These are phyloP conservation scores for Aureobasidium mangrovei DNA, from an alignment of 2,329 filamentous ascomycete species.

Conservation along the genomic window DNA sequence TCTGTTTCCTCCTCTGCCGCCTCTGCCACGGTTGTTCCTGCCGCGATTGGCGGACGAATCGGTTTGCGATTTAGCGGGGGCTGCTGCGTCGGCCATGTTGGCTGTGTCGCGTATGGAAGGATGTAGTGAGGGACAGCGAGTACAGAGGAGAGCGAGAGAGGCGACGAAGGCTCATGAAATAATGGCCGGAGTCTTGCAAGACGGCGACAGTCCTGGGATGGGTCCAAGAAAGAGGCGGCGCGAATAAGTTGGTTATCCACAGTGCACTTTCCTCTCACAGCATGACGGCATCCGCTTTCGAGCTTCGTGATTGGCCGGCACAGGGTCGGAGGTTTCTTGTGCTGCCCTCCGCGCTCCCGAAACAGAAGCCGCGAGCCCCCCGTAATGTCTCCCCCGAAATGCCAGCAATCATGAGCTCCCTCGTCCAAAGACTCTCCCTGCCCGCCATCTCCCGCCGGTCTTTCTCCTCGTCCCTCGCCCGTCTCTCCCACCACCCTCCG, in stretches of 20 bases:
- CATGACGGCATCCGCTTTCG: slow-evolving; percentile 4
- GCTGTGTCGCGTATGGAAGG: neutral
- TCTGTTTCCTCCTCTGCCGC: slow-evolving; percentile 28
- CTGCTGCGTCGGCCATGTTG: slow-evolving; percentile 14
- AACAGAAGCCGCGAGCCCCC: neutral
- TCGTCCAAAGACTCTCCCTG: neutral
- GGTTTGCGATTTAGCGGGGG: neutral
- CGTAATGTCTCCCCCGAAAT: slow-evolving; percentile 1
- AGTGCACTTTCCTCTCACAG: neutral
- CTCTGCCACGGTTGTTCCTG: slow-evolving; percentile 28
- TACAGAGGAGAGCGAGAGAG: neutral
- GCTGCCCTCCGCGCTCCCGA: neutral
- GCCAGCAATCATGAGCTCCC: slow-evolving; percentile 11
- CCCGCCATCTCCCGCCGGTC: neutral
- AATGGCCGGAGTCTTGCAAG: neutral
- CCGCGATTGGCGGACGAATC: slow-evolving; percentile 11
- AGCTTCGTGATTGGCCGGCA: slow-evolving; percentile 7
- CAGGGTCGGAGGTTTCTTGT: neutral
- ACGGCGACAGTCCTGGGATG: neutral
- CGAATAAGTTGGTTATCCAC: neutral
- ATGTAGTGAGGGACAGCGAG: neutral
- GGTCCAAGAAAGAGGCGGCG: neutral
- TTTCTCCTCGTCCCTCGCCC: neutral
- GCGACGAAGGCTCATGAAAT: neutral
- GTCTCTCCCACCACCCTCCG: slow-evolving; percentile 3